Conservation (phyloP, 495 filamentous ascomycete species). For the Xylona heveae region DNA sequence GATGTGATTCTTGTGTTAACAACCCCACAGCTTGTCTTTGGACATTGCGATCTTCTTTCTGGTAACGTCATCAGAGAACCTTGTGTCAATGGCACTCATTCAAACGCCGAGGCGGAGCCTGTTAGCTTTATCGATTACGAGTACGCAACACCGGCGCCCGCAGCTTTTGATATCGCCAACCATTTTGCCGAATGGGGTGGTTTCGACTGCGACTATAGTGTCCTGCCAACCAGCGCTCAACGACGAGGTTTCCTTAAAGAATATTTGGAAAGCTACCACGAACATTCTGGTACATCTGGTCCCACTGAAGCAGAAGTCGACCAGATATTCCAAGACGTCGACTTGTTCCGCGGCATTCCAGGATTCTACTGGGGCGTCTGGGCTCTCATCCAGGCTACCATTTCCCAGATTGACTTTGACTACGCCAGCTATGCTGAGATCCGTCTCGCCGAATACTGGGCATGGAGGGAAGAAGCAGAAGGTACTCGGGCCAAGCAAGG, state of each 20-base stretch:
- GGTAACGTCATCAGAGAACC: conserved; percentile 89
- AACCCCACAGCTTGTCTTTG: conserved; percentile 52
- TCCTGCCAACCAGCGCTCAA: conserved; percentile 57
- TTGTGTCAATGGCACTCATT: conserved; percentile 12
- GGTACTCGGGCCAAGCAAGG: conserved; percentile 32
- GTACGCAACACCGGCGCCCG: conserved; percentile 80
- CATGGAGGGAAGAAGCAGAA: conserved; percentile 61
- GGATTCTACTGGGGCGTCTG: conserved; percentile 88
- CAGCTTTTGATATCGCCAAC: conserved; percentile 98
- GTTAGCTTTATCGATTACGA: conserved; percentile 98
- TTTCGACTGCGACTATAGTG: conserved; percentile 78
- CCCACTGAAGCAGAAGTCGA: conserved; percentile 28
- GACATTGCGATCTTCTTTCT: conserved; percentile 83
- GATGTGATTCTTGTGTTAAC: conserved; percentile 1
- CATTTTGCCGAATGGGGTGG: conserved; percentile 98
- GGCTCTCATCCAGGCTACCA: conserved; percentile 88
- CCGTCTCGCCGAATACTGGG: conserved; percentile 81
- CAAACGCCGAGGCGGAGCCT: conserved; percentile 13
- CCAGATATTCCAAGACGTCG: conserved; percentile 54
- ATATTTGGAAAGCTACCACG: conserved; percentile 40
- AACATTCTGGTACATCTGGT: conserved; percentile 10
- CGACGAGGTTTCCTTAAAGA: conserved; percentile 64
- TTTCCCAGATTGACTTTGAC: conserved; percentile 93
- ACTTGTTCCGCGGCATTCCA: conserved; percentile 71
- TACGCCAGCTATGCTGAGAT: conserved; percentile 81